A percentile compares a stretch with the other conserved stretches of the same genome.
These are phyloP conservation scores for Rhodotorula sp. DNA, from an alignment of 1,284 basidiomycete genomes.

Conservation along the genomic window DNA sequence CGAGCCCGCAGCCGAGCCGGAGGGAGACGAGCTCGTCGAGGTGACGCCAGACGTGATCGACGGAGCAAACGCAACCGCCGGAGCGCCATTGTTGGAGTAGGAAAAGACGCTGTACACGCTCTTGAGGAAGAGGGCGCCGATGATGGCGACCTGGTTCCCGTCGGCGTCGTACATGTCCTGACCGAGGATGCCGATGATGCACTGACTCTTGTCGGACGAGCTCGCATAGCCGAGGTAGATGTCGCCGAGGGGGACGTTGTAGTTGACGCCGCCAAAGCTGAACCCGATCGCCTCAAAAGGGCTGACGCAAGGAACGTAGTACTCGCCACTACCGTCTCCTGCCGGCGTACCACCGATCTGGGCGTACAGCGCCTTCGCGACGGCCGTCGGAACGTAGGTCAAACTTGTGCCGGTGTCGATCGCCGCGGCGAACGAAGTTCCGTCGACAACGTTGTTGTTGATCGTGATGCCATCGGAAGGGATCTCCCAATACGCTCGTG, in stretches of 20 bases:
- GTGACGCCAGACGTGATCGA: conserved; percentile 26
- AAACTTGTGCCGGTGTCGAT: conserved; percentile 45
- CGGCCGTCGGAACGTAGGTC: conserved; percentile 41
- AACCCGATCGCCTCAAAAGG: conserved; percentile 31
- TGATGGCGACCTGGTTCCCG: conserved; percentile 41
- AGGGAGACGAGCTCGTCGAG: neutral
- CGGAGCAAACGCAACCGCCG: conserved; percentile 38
- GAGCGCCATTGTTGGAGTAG: conserved; percentile 37
- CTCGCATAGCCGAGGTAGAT: conserved; percentile 37
- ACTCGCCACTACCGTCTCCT: conserved; percentile 32
- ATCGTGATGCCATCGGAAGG: conserved; percentile 39
- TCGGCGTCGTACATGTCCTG: conserved; percentile 40
- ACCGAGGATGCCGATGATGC: conserved; percentile 41
- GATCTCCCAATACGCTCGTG: conserved; percentile 36
- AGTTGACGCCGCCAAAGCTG: conserved; percentile 36
- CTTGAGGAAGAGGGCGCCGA: conserved; percentile 42
- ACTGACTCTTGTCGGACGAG: conserved; percentile 27
- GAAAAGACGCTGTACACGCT: conserved; percentile 36
- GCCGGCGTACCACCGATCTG: conserved; percentile 34
- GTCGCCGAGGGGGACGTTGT: conserved; percentile 37
- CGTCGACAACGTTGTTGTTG: conserved; percentile 36
- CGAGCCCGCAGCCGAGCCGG: neutral
- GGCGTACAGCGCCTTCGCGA: conserved; percentile 40
- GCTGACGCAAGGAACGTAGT: conserved; percentile 42
- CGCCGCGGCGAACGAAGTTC: conserved; percentile 37